Evolutionary conservation across 1,284 basidiomycete genomes (phyloP), one percentile per base, ranked within the genome.

Genomic region (Leccinum fallax): DNA sequence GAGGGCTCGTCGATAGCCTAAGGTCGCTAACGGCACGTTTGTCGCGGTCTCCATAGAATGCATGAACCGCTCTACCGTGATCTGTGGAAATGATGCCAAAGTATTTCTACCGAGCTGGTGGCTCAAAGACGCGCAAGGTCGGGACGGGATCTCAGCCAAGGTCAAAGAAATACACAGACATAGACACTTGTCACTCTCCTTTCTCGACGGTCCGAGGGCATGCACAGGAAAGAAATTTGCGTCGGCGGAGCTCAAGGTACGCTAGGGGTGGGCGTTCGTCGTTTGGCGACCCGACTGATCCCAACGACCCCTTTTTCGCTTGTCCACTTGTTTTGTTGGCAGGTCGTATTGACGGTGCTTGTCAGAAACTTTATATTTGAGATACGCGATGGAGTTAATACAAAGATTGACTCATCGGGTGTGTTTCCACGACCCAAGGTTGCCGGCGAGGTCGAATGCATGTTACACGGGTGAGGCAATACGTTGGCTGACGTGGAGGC

Each of bases 191-290:
- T 28, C 26, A 26, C 26, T 26, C 26, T 26, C 26, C 26, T 26
- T 32, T 32, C 4, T 32, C 32, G 28, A 28, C 30, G 3, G 30
- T 30, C 30, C 30, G 30, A 3, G 32, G 11, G 32, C 32, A 34
- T 34, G 11, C 61, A 66, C 81, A n/a, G 81, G 81, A 13, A 76
- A 76, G 49, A 66, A 66, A 16, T 80, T 81, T 60, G 80, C 80
- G 2, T 55, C 80, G 13, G 69, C 75, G 0, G 80, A 82, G 66
- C 78, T 85, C 69, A 85, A 85, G 79, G 84, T 30, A 30, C 30
- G 3, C 30, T 49, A 1, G 19, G 43, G n/a, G 10, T 46, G 30
- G 43, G 19, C 32, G 32, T 13, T 34, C 0, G 11, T 2, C 32
- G 32, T 34, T 34, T 2, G 11, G 32, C 32, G 32, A 34, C 11